phyloP scores from a whole-genome alignment of 2,329 filamentous ascomycete species.

The Xylariaceae sp. region DNA sequence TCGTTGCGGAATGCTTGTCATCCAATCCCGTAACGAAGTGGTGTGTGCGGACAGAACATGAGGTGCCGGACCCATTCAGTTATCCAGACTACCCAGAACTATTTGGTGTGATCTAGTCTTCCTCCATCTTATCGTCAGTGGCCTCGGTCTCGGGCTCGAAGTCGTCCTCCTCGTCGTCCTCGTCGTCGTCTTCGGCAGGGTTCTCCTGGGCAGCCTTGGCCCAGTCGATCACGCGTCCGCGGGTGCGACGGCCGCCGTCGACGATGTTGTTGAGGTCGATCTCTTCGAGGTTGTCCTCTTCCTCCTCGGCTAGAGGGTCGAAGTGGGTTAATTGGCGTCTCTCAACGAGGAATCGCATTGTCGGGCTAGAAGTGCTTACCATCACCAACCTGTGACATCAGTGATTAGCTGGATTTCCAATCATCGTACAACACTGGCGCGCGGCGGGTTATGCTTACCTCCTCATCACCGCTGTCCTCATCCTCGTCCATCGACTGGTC shows the following conservation, averaged over 20 bases:
- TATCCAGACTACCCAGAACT: neutral
- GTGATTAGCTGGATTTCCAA: slow-evolving; percentile 17
- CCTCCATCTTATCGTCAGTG: slow-evolving; percentile 68
- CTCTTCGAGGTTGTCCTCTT: slow-evolving; percentile 79
- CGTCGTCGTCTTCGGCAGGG: slow-evolving; percentile 68
- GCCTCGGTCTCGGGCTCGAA: slow-evolving; percentile 55
- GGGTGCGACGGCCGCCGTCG: slow-evolving; percentile 70
- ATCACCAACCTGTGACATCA: slow-evolving; percentile 16
- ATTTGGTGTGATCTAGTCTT: slow-evolving; percentile 32
- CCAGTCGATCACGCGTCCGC: slow-evolving; percentile 88
- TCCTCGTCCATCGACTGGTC: slow-evolving; percentile 70
- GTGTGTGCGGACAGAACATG: neutral
- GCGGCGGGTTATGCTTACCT: slow-evolving; percentile 40
- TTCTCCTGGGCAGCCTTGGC: slow-evolving; percentile 81
- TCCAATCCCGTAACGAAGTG: too few relatives aligned
- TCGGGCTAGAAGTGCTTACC: slow-evolving; percentile 20
- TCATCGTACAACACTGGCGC: slow-evolving; percentile 9
- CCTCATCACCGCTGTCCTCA: slow-evolving; percentile 57
- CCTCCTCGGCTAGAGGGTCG: slow-evolving; percentile 52
- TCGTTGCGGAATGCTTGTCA: too few relatives aligned
- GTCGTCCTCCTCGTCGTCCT: slow-evolving; percentile 71
- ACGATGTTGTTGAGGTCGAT: slow-evolving; percentile 91
- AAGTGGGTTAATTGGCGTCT: slow-evolving; percentile 8
- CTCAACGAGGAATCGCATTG: neutral
- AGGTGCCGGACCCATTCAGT: neutral